phyloP scores from a whole-genome alignment of 129 eudicot species.

The Artemisia tridentata region DNA sequence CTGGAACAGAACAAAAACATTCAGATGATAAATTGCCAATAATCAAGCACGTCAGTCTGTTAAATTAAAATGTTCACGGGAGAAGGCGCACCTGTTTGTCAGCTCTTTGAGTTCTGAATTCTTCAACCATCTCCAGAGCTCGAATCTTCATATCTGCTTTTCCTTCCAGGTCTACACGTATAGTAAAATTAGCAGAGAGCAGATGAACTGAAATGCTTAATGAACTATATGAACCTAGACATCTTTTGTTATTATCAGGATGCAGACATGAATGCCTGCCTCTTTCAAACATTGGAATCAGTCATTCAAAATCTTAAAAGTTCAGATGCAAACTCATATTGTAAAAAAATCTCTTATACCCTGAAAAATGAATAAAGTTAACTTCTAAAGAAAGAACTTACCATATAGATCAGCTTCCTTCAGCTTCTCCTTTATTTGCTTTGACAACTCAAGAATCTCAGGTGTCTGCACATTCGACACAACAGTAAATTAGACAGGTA shows the following conservation, averaged over 20 bases:
- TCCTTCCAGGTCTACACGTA: constrained; percentile 75
- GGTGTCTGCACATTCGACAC: constrained; percentile 57
- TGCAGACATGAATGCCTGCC: too few relatives aligned
- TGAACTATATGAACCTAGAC: background rate
- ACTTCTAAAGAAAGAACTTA: constrained; percentile 20
- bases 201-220: background rate
- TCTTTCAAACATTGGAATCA: too few relatives aligned
- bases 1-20: constrained; percentile 40
- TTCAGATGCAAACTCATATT: too few relatives aligned
- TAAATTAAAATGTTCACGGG: background rate
- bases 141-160: constrained; percentile 88
- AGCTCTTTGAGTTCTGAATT: constrained; percentile 82
- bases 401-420: constrained; percentile 86
- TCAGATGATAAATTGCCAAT: background rate
- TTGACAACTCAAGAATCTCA: constrained; percentile 77
- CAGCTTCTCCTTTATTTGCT: constrained; percentile 84
- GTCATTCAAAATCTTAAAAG: too few relatives aligned
- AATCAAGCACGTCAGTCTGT: background rate
- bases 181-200: background rate
- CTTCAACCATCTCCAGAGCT: constrained; percentile 74
- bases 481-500: constrained; percentile 7
- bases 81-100: constrained; percentile 70
- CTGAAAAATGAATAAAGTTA: too few relatives aligned
- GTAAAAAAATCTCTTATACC: too few relatives aligned
- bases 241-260: too few relatives aligned